These are phyloP conservation scores for Botryotinia narcissicola DNA, from an alignment of 2,329 filamentous ascomycete genomes.

Conservation along the genomic window DNA sequence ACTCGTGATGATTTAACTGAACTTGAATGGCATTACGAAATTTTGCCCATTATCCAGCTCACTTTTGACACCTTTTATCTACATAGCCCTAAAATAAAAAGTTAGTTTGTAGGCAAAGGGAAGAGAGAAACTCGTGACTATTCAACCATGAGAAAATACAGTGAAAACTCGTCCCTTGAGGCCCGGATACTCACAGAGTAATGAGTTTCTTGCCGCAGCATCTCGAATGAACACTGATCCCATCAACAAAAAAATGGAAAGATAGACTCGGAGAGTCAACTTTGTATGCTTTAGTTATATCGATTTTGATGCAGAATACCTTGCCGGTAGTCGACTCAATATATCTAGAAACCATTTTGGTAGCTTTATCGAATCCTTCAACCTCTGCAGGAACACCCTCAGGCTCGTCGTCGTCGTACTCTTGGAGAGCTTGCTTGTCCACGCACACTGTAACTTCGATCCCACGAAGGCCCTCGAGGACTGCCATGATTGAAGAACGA, in stretches of 20 bases:
- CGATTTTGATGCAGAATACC: background rate
- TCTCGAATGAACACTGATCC: fast-evolving
- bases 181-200: background rate
- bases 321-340: conserved; percentile 1
- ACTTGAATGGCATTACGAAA: too few relatives aligned
- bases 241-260: background rate
- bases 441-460: conserved; percentile 11
- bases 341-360: conserved; percentile 9
- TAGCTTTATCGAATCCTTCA: background rate
- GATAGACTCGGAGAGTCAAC: background rate
- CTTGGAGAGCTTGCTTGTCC: background rate
- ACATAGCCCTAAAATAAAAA: too few relatives aligned
- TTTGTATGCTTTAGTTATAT: background rate
- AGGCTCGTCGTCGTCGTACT: conserved; percentile 14
- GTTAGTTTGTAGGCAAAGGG: too few relatives aligned
- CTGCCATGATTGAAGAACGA: background rate
- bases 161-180: too few relatives aligned
- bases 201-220: fast-evolving
- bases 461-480: background rate
- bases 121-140: too few relatives aligned
- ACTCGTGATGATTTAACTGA: too few relatives aligned
- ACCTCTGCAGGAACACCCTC: background rate
- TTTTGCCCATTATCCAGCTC: too few relatives aligned
- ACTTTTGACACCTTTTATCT: too few relatives aligned
- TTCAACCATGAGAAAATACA: too few relatives aligned